Evolutionary conservation across 306 rosid species (phyloP).

Genomic region (Elaeagnus macrophylla): DNA sequence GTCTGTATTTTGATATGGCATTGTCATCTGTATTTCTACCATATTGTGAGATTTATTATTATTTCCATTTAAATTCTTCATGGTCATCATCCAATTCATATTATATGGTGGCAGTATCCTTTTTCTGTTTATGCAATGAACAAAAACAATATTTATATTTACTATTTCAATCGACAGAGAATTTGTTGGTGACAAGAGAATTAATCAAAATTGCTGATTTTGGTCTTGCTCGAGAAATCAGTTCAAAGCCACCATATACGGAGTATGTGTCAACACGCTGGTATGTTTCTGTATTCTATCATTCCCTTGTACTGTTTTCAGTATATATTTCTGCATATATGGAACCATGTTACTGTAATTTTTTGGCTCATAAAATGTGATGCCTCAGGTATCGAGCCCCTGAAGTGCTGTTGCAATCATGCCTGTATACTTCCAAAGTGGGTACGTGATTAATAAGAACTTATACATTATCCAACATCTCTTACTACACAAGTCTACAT

Average conservation of each 20-base stretch:
- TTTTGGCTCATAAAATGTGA: constrained; percentile 9
- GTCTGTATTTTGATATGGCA: no score
- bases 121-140: no score
- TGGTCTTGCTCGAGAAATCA: constrained; percentile 90
- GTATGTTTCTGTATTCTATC: constrained; percentile 32
- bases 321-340: constrained; percentile 1
- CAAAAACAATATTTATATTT: no score
- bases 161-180: constrained; percentile 36
- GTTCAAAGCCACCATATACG: constrained; percentile 84
- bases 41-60: no score
- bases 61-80: no score
- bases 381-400: constrained; percentile 89
- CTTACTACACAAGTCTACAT: no score
- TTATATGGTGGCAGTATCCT: no score
- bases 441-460: constrained; percentile 46
- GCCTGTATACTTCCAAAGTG: constrained; percentile 72
- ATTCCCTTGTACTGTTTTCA: not conserved
- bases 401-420: constrained; percentile 92
- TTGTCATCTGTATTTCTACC: no score
- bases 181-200: constrained; percentile 76
- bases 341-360: not conserved
- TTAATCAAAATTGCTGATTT: constrained; percentile 86
- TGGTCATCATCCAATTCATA: no score
- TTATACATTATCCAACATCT: not conserved
- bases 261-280: constrained; percentile 94